Percentiles rank a stretch among this genome's conserved stretches.
phyloP scores from a whole-genome alignment of 352 stramenopile genomes.

The Phytophthora chlamydospora region DNA sequence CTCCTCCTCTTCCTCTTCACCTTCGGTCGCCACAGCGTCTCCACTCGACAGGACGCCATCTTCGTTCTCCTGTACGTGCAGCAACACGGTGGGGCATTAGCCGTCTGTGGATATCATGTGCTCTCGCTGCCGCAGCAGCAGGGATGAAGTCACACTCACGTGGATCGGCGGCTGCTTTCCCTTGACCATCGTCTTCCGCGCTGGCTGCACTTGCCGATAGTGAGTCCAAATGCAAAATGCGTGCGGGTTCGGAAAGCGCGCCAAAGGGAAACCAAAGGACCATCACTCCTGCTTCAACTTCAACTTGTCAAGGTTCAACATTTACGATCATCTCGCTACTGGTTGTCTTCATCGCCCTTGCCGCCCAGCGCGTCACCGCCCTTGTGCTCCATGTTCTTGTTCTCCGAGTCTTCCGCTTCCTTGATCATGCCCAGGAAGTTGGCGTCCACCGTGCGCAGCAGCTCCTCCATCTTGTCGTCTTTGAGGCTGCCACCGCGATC shows the following conservation, averaged over 20 bases:
- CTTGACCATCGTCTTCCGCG: slow-evolving; percentile 28
- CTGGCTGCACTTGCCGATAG: slow-evolving; percentile 28
- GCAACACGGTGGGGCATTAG: not conserved
- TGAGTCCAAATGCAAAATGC: slow-evolving; percentile 24
- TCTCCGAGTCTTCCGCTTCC: slow-evolving; percentile 93
- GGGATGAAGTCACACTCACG: slow-evolving; percentile 9
- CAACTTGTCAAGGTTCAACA: slow-evolving; percentile 11
- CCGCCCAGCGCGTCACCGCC: slow-evolving; percentile 42
- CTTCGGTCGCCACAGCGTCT: slow-evolving; percentile 39
- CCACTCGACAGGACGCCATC: slow-evolving; percentile 28
- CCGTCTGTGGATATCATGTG: not conserved
- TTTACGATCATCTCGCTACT: slow-evolving; percentile 11
- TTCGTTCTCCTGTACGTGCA: slow-evolving; percentile 29
- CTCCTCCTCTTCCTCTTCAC: slow-evolving; percentile 35
- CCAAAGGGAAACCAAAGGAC: slow-evolving; percentile 37
- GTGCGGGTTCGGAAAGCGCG: slow-evolving; percentile 16
- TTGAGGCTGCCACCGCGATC: slow-evolving; percentile 64
- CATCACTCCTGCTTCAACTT: slow-evolving; percentile 60
- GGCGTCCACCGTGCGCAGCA: slow-evolving; percentile 93
- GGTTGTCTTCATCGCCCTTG: slow-evolving; percentile 39
- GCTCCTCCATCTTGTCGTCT: slow-evolving; percentile 95
- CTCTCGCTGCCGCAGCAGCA: not conserved
- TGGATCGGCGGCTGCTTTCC: slow-evolving; percentile 23
- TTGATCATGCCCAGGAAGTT: slow-evolving; percentile 97
- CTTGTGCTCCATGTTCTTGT: slow-evolving; percentile 90